Evolutionary conservation across 768 basidiomycete species (phyloP), one percentile per base, ranked within the genome.

Genomic region (Mycena vitilis): DNA sequence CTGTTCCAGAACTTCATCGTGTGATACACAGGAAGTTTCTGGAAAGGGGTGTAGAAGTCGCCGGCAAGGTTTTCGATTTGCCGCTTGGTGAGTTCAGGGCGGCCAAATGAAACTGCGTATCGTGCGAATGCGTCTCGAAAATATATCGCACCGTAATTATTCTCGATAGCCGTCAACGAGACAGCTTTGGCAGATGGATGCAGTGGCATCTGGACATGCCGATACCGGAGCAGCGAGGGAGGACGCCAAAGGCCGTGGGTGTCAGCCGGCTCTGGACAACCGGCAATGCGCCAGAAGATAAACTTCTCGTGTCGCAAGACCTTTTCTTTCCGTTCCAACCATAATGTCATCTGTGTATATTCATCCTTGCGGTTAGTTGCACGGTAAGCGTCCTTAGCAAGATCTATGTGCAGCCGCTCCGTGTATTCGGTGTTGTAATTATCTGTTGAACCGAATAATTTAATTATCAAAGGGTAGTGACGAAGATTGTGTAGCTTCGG

Each of bases 271-370:
- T 9, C 44, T 0, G 54, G 62, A 40, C 30, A 36, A 37, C 62
- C 62, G 10, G 60, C 60, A 40, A 36, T 37, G 6, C 53, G 36
- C 53, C 53, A 54, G 2, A 16, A 38, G 22, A 38, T 54, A 16
- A 68, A 47, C 30, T 34, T 51, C 11, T 51, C 12, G 47, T 48
- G 47, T 20, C 47, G 47, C n/a, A 48, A n/a, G 5, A 84, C 68
- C 8, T 79, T 76, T 60, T 84, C 83, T 16, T 77, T 75, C 2
- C 77, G 68, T 20, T 78, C 71, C 0, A 85, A 72, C 81, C 81
- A 83, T 0, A 59, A 36, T 0, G 79, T 78, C 85, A 86, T 86
- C 63, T 85, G 84, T 9, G 71, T 45, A 59, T 68, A 73, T 54
- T 79, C 75, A 18, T 81, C 75, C 40, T 77, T 73, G 18, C 57